These are phyloP conservation scores for Solanum rostratum DNA, from an alignment of 257 asterid genomes.

Conservation along the genomic window DNA sequence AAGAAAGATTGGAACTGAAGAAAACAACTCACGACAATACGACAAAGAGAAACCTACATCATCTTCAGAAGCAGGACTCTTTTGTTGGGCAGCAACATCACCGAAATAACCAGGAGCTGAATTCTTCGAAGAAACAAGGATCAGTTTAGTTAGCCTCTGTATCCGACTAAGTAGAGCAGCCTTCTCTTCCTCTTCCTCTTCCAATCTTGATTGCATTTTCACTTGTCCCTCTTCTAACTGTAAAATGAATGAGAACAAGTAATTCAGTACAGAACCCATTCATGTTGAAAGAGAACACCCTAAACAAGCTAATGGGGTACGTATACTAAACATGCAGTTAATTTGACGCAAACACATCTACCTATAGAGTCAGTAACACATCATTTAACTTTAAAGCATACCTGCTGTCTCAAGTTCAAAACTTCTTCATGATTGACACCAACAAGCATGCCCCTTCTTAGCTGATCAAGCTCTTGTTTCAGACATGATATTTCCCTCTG, in stretches of 20 bases:
- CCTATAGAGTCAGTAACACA: neutral
- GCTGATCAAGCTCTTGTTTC: constrained; percentile 84
- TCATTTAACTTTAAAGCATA: constrained; percentile 7
- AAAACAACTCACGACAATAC: neutral
- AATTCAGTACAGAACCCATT: neutral
- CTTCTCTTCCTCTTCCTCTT: constrained; percentile 99
- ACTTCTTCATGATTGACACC: constrained; percentile 86
- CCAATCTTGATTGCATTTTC: constrained; percentile 96
- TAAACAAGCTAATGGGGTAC: neutral
- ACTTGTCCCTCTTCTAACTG: constrained; percentile 99
- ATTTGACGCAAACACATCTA: neutral
- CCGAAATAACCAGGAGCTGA: constrained; percentile 52
- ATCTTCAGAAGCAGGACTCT: constrained; percentile 66
- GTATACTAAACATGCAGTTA: neutral
- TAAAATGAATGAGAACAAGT: neutral
- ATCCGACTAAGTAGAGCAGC: constrained; percentile 97
- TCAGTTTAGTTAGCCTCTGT: constrained; percentile 93
- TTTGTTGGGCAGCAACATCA: constrained; percentile 49
- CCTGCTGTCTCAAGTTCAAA: constrained; percentile 77
- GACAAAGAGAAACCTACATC: constrained; percentile 43
- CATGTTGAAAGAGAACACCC: neutral
- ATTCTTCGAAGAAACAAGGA: constrained; percentile 92
- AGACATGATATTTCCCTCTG: constrained; percentile 89
- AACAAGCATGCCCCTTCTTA: constrained; percentile 61
- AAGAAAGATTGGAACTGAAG: neutral